A percentile compares a stretch with the other conserved stretches of the same genome.
These are phyloP conservation scores for Tulasnella sp. DNA, from an alignment of 768 basidiomycete species.

Conservation along the genomic window DNA sequence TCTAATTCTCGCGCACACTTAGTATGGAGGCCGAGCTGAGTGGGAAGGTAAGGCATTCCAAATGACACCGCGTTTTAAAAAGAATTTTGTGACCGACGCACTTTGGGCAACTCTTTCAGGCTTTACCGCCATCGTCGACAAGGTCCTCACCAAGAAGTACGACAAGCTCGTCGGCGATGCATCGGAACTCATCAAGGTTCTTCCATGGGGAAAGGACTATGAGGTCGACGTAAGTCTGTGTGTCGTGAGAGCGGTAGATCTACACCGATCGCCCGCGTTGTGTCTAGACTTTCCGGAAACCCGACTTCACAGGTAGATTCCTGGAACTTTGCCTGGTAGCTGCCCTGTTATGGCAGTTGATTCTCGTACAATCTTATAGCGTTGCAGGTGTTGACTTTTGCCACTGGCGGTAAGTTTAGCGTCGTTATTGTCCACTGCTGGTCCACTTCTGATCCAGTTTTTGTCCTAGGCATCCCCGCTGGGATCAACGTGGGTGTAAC, in stretches of 20 bases:
- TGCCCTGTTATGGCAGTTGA: background rate
- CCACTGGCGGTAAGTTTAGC: slow-evolving; percentile 58
- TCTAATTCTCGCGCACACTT: background rate
- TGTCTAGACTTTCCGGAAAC: slow-evolving; percentile 49
- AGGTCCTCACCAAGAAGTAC: slow-evolving; percentile 71
- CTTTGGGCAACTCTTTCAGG: slow-evolving; percentile 32
- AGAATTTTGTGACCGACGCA: no score
- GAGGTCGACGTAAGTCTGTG: slow-evolving; percentile 32
- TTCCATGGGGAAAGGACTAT: slow-evolving; percentile 64
- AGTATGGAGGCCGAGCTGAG: slow-evolving; percentile 77
- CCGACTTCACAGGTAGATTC: slow-evolving; percentile 46
- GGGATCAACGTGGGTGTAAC: slow-evolving; percentile 59
- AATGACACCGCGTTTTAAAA: no score
- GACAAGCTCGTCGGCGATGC: slow-evolving; percentile 63
- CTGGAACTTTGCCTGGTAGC: no score
- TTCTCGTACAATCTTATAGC: slow-evolving; percentile 36
- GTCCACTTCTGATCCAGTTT: no score
- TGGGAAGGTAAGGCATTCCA: slow-evolving; percentile 57
- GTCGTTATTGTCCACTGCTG: no score
- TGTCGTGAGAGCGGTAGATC: no score
- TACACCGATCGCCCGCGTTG: no score
- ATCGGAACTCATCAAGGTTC: slow-evolving; percentile 64
- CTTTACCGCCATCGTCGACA: slow-evolving; percentile 83
- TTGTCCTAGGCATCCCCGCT: slow-evolving; percentile 50
- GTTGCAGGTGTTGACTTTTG: slow-evolving; percentile 69